These are phyloP conservation scores for Phlebiopsis flavidoalba DNA, from an alignment of 768 basidiomycete species.

Conservation along the genomic window DNA sequence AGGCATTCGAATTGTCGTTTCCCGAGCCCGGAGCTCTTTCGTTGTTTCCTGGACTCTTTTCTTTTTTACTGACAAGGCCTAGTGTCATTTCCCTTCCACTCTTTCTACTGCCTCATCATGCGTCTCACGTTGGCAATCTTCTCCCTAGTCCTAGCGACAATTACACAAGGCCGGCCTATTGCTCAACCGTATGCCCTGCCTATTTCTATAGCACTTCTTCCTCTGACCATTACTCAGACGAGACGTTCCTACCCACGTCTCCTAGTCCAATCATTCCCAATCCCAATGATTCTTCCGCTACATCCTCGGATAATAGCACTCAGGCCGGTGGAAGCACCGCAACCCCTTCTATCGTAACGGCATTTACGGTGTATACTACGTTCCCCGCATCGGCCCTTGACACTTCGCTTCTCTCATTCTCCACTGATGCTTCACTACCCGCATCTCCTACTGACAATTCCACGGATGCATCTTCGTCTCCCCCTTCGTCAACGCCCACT, in stretches of 20 bases:
- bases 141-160: neutral
- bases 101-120: neutral
- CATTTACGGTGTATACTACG: too few relatives aligned
- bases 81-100: neutral
- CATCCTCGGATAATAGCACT: neutral
- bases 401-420: neutral
- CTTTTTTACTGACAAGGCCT: neutral
- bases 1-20: neutral
- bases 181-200: neutral
- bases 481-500: neutral
- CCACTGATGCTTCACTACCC: neutral
- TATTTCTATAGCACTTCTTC: neutral
- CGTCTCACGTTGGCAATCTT: neutral
- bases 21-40: slow-evolving; percentile 10
- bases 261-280: neutral
- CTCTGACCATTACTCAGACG: neutral
- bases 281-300: neutral
- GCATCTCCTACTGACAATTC: neutral
- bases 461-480: neutral
- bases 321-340: neutral
- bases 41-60: neutral
- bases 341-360: neutral
- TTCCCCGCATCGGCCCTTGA: neutral
- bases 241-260: neutral
- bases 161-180: neutral